Percentiles rank a stretch among this genome's conserved stretches.
phyloP scores from a whole-genome alignment of 1,284 basidiomycete species.

The Neonothopanus nambi region DNA sequence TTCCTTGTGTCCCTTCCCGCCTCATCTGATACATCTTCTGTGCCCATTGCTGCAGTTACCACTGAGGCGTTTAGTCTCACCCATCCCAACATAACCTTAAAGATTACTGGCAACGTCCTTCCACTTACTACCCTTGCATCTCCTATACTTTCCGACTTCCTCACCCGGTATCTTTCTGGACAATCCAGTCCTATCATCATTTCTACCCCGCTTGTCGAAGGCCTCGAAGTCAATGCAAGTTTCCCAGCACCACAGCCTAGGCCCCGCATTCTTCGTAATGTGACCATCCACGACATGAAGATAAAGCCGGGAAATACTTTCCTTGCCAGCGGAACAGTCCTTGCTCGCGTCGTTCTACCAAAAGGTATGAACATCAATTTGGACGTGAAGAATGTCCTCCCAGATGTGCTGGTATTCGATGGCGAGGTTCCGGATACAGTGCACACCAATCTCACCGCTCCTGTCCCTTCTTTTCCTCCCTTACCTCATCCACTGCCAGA shows the following conservation, averaged over 20 bases:
- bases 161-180: constrained; percentile 61
- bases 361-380: constrained; percentile 62
- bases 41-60: constrained; percentile 54
- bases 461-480: constrained; percentile 42
- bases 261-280: constrained; percentile 64
- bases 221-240: constrained; percentile 43
- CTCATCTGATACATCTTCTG: constrained; percentile 14
- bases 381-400: constrained; percentile 61
- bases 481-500: constrained; percentile 65
- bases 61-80: constrained; percentile 58
- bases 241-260: constrained; percentile 66
- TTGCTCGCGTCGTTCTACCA: constrained; percentile 64
- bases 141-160: constrained; percentile 55
- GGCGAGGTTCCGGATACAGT: constrained; percentile 52
- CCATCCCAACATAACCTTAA: constrained; percentile 66
- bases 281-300: constrained; percentile 74
- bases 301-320: constrained; percentile 56
- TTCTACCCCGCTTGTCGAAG: constrained; percentile 52
- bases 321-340: constrained; percentile 66
- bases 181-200: constrained; percentile 57
- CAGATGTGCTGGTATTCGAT: constrained; percentile 75
- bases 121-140: constrained; percentile 47
- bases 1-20: constrained; percentile 53
- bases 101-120: constrained; percentile 57
- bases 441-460: constrained; percentile 10